A percentile compares a stretch with the other conserved stretches of the same genome.
These are phyloP conservation scores for Ogataea chonburiensis DNA, from an alignment of 805 yeast species.

Conservation along the genomic window DNA sequence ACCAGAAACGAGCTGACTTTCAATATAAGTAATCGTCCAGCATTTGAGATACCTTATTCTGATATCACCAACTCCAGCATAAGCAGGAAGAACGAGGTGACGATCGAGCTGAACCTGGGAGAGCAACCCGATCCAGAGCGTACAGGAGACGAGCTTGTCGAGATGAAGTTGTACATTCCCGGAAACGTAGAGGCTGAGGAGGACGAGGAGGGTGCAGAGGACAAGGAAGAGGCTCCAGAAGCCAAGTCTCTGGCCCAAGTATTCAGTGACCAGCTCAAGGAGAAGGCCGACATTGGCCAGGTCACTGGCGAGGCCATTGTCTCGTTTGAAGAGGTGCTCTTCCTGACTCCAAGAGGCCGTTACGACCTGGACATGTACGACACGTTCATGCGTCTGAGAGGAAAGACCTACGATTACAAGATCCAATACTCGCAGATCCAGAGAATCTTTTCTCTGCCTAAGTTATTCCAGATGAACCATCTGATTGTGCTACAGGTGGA, in stretches of 20 bases:
- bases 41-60: slow-evolving; percentile 84
- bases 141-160: slow-evolving; percentile 95
- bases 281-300: slow-evolving; percentile 91
- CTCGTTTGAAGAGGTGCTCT: slow-evolving; percentile 84
- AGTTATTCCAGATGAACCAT: slow-evolving; percentile 91
- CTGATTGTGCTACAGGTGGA: slow-evolving; percentile 86
- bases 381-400: slow-evolving; percentile 83
- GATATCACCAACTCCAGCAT: slow-evolving; percentile 81
- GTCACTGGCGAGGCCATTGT: slow-evolving; percentile 94
- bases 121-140: slow-evolving; percentile 47
- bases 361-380: slow-evolving; percentile 94
- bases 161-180: slow-evolving; percentile 89
- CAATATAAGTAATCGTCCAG: slow-evolving; percentile 81
- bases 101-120: slow-evolving; percentile 72
- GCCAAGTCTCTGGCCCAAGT: slow-evolving; percentile 74
- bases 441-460: slow-evolving; percentile 87
- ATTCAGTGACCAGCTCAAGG: slow-evolving; percentile 88
- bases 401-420: slow-evolving; percentile 97
- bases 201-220: slow-evolving; percentile 39
- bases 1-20: slow-evolving; percentile 90
- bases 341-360: slow-evolving; percentile 97
- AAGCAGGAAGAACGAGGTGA: slow-evolving; percentile 91
- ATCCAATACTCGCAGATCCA: slow-evolving; percentile 87
- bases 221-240: slow-evolving; percentile 36
- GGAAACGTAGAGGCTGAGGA: slow-evolving; percentile 60